Evolutionary conservation across 768 basidiomycete species (phyloP), one percentile per base, ranked within the genome.

Genomic region (Leucogyrophana mollusca): DNA sequence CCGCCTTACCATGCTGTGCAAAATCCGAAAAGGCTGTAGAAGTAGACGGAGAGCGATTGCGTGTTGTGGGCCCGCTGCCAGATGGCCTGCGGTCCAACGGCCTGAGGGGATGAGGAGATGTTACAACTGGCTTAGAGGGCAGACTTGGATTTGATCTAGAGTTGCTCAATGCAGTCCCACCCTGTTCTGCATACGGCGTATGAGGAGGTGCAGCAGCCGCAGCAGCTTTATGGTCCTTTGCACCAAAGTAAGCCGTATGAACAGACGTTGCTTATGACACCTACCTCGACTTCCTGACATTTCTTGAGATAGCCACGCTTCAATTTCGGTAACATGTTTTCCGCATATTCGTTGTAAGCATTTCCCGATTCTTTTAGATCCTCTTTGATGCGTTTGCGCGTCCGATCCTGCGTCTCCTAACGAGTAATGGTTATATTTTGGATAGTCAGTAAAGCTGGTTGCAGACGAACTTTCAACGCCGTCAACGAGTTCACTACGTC

Each of bases 311-410:
- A 96, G 34, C 76, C 68, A 40, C 81, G 74, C 70, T 91, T 94
- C 43, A 94, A 67, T 56, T 82, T 86, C 1, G 93, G 93, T 8
- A 94, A 72, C n/a, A 77, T 71, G 45, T 74, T 81, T 59, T 91
- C 90, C 9, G 84, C 83, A 59, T 83, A 93, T 24, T 95, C 93
- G 24, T 78, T 78, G 64, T 95, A 93, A 25, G 86, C 80, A 44
- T 66, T 54, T n/a, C 73, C 72, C 0, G 92, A 90, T 8, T 82
- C 82, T 64, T 91, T 93, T 45, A 94, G 66, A 60, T 94, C 93
- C 58, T 95, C 93, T 62, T 88, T 91, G 63, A 96, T 87, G 21
- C 90, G 83, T 60, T 90, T 90, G 38, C 90, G 78, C n/a, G 91
- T 94, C 30, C 94, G 80, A 44, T 91, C 90, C 70, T 95, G 93